A percentile compares a stretch with the other conserved stretches of the same genome.
Evolutionary conservation across 2,329 filamentous ascomycete genomes (phyloP).

Genomic region (Fusarium sulawesiense): DNA sequence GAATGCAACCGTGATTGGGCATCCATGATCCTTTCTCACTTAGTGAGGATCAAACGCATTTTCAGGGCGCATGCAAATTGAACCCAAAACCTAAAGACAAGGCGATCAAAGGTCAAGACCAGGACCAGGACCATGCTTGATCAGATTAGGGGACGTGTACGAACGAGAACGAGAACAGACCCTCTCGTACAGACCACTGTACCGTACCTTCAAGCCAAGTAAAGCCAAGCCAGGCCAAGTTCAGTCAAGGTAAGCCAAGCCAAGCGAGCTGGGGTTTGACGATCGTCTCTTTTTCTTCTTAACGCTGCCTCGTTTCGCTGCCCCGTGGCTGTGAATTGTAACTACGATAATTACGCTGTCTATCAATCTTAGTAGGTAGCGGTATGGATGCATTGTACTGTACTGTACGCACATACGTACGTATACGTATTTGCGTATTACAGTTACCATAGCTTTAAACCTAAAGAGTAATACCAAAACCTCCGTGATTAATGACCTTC

Average conservation of each 20-base stretch:
- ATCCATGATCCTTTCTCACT: not conserved
- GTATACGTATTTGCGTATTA: conserved; percentile 22
- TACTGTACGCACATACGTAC: not conserved
- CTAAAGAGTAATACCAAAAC: not conserved
- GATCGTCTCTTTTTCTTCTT: conserved; percentile 1
- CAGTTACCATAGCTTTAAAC: not conserved
- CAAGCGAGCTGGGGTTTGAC: conserved; percentile 12
- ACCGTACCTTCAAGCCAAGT: not conserved
- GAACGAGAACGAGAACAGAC: conserved; percentile 30
- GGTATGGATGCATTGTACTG: not conserved
- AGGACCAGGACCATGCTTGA: not conserved
- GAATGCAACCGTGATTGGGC: conserved; percentile 20
- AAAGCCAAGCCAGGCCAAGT: not conserved
- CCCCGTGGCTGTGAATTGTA: conserved; percentile 11
- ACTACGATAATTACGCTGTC: not conserved
- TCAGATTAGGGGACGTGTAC: conserved; percentile 15
- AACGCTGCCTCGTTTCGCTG: not conserved
- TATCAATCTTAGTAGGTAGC: not conserved
- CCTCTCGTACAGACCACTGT: not conserved
- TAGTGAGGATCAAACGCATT: conserved; percentile 22
- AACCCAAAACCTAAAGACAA: conserved; percentile 18
- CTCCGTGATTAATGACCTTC: not conserved
- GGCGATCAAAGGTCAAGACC: conserved; percentile 24
- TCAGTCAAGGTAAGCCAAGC: not conserved
- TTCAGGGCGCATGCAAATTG: conserved; percentile 36